Conservation (phyloP, 768 basidiomycete species). For the Russula sp. region DNA sequence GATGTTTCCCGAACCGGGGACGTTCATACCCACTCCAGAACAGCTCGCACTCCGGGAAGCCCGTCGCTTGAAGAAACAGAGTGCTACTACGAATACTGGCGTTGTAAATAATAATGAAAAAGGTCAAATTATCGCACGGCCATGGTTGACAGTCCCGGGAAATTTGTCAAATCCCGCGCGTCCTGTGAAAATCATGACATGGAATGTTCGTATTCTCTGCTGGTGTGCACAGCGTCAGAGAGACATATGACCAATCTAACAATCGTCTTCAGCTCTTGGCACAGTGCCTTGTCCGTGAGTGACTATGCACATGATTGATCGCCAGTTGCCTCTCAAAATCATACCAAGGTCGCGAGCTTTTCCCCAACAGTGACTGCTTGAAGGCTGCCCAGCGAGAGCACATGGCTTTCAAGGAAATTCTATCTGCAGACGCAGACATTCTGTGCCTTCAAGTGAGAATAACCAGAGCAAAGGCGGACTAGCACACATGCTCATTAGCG, state of each 20-base stretch:
- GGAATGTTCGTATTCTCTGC: slow-evolving; percentile 59
- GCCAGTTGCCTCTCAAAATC: background rate
- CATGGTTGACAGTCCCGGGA: slow-evolving; percentile 32
- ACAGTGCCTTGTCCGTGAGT: slow-evolving; percentile 73
- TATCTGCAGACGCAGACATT: slow-evolving; percentile 66
- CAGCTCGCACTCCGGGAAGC: slow-evolving; percentile 49
- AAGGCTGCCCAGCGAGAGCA: slow-evolving; percentile 65
- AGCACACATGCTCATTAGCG: background rate
- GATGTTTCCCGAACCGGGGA: slow-evolving; percentile 12
- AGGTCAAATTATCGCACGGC: slow-evolving; percentile 27
- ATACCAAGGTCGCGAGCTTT: slow-evolving; percentile 61
- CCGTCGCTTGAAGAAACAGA: slow-evolving; percentile 37
- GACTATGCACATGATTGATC: background rate
- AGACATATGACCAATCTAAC: background rate
- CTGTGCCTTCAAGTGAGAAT: slow-evolving; percentile 73
- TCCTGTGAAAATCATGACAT: slow-evolving; percentile 56
- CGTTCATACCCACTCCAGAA: slow-evolving; percentile 40
- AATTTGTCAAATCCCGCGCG: background rate
- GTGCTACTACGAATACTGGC: slow-evolving; percentile 26
- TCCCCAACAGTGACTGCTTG: slow-evolving; percentile 79
- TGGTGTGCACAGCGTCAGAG: background rate
- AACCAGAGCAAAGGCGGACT: slow-evolving; percentile 1
- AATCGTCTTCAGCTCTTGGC: slow-evolving; percentile 52
- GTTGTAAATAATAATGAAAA: slow-evolving; percentile 15
- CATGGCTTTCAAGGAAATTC: slow-evolving; percentile 73